A percentile compares a stretch with the other conserved stretches of the same genome.
phyloP scores from a whole-genome alignment of 2,329 filamentous ascomycete species.

The Hysterium pulicare region DNA sequence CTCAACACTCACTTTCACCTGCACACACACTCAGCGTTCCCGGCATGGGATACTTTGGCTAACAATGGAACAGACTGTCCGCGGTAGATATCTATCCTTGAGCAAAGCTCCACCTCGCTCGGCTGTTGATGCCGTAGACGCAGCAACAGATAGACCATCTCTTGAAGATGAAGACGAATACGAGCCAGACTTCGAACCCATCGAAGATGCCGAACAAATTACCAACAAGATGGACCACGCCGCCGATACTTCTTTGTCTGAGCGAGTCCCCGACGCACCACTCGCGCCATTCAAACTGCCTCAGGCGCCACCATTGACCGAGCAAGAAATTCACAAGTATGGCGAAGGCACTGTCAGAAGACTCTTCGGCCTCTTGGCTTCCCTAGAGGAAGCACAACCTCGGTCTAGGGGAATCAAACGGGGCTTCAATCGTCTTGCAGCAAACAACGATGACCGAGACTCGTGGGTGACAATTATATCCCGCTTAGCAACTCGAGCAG shows the following conservation, averaged over 20 bases:
- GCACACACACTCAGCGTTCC: no score
- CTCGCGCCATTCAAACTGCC: slow-evolving; percentile 77
- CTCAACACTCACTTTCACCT: no score
- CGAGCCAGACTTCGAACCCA: slow-evolving; percentile 78
- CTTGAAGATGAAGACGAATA: slow-evolving; percentile 87
- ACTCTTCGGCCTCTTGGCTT: slow-evolving; percentile 74
- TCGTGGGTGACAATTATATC: slow-evolving; percentile 88
- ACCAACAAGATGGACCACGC: slow-evolving; percentile 72
- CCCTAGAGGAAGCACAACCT: slow-evolving; percentile 63
- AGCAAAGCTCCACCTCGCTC: slow-evolving; percentile 25
- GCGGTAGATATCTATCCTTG: slow-evolving; percentile 40
- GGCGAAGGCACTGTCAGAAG: slow-evolving; percentile 71
- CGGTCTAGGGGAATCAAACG: slow-evolving; percentile 52
- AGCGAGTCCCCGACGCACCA: slow-evolving; percentile 27
- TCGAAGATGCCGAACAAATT: slow-evolving; percentile 74
- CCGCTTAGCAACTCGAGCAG: slow-evolving; percentile 76
- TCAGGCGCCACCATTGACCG: slow-evolving; percentile 68
- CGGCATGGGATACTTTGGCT: no score
- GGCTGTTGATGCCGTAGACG: slow-evolving; percentile 25
- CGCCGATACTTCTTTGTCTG: slow-evolving; percentile 50
- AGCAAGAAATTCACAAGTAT: slow-evolving; percentile 68
- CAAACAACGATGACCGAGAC: slow-evolving; percentile 78
- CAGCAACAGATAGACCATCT: slow-evolving; percentile 26
- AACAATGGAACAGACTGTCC: slow-evolving; percentile 31
- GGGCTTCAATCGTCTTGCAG: slow-evolving; percentile 81